phyloP scores from a whole-genome alignment of 2,329 filamentous ascomycete species.

The Hymenoscyphus scutula region DNA sequence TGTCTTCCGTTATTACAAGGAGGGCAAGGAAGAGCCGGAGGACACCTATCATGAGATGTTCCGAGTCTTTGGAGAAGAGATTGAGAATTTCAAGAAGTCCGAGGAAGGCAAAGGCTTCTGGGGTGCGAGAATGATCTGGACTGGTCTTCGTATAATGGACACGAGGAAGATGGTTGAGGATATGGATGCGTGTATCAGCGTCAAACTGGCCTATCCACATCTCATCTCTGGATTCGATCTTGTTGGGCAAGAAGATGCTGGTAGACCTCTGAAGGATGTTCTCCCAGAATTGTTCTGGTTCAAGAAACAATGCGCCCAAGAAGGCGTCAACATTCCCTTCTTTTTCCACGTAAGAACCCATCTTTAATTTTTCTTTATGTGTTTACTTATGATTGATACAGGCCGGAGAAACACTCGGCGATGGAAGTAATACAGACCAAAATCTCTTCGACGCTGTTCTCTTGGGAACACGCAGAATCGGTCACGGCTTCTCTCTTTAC shows the following conservation, averaged over 20 bases:
- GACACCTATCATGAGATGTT: slow-evolving; percentile 68
- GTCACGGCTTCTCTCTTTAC: slow-evolving; percentile 83
- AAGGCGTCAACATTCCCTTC: slow-evolving; percentile 81
- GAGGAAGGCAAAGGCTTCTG: slow-evolving; percentile 75
- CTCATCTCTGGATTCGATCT: slow-evolving; percentile 86
- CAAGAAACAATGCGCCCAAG: slow-evolving; percentile 75
- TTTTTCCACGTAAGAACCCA: slow-evolving; percentile 68
- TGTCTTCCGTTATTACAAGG: slow-evolving; percentile 64
- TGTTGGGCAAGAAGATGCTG: slow-evolving; percentile 82
- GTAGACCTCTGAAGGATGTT: slow-evolving; percentile 71
- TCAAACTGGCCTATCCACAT: slow-evolving; percentile 75
- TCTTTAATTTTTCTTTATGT: background rate
- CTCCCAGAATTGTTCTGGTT: slow-evolving; percentile 92
- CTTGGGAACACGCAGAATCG: slow-evolving; percentile 83
- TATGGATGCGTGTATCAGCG: slow-evolving; percentile 85
- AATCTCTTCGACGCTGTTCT: slow-evolving; percentile 90
- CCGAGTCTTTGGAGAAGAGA: slow-evolving; percentile 71
- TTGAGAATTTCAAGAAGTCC: slow-evolving; percentile 70
- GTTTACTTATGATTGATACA: slow-evolving; percentile 1
- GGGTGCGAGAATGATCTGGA: slow-evolving; percentile 85
- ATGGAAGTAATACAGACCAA: slow-evolving; percentile 69
- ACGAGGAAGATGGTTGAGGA: slow-evolving; percentile 68
- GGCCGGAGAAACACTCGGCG: slow-evolving; percentile 81
- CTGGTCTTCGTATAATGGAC: slow-evolving; percentile 62
- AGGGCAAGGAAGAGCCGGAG: slow-evolving; percentile 64